Evolutionary conservation across 805 yeast species (phyloP), one percentile per base, ranked within the genome.

Genomic region (Maudiozyma serrabonitensis): DNA sequence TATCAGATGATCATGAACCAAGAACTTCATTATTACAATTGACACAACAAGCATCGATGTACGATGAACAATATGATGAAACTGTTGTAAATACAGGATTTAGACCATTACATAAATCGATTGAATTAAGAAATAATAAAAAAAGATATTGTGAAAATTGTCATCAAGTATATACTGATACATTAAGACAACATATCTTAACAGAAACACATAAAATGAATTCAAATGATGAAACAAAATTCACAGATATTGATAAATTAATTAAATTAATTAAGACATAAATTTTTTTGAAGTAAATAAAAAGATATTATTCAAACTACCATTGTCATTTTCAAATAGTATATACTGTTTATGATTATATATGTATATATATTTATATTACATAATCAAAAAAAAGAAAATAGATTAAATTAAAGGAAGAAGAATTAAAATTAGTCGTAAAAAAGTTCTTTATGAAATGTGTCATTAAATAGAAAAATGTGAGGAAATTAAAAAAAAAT

Each of bases 121-220:
- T 45, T 5, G 15, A 38, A 15, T 18, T 45, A 25, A 16, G 37
- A 11, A 38, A 25, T 13, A 32, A 21, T 5, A 28, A 47, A 16
- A 12, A 6, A 7, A 38, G 37, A 15, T 89, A 86, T 66, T 91
- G 98, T 69, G 98, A 91, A 63, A 91, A 89, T 62, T 91, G 98
- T 68, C 73, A 90, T 18, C 83, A 81, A 52, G 81, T 81, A 60
- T 91, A 84, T 62, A 88, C 84, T 3, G n/a, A 25, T 45, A 78
- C 80, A 54, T 82, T 88, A 59, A 84, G 80, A 31, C 85, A 79
- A 50, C 98, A 91, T 63, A 76, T 85, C 38, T 59, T 60, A 26
- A 74, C 87, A 23, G 75, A 75, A 28, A 75, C 81, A 53, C 99
- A 91, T 64, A 73, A 84, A 46, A 76, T 78, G 49, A 89, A 87